A percentile compares a stretch with the other conserved stretches of the same genome.
phyloP scores from a whole-genome alignment of 805 yeast genomes.

The Ogataea ganodermae region DNA sequence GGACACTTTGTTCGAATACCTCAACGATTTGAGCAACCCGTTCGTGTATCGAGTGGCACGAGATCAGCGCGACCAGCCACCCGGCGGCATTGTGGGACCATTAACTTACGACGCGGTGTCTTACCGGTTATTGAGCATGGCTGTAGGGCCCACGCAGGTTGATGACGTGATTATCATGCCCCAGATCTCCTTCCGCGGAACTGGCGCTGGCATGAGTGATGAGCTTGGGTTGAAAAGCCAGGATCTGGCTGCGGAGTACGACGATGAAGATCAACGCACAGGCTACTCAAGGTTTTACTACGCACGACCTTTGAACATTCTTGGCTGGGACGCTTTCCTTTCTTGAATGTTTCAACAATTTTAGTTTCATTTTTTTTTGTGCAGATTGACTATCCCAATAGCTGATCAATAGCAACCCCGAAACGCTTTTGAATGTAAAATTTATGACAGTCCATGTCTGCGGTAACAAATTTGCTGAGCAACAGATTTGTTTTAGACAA shows the following conservation, averaged over 20 bases:
- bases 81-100: constrained; percentile 30
- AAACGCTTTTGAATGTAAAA: too few relatives aligned
- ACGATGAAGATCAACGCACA: constrained; percentile 29
- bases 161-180: constrained; percentile 34
- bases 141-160: constrained; percentile 35
- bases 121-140: constrained; percentile 28
- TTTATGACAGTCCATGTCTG: too few relatives aligned
- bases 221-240: background rate
- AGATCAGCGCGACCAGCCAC: constrained; percentile 20
- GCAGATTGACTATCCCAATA: too few relatives aligned
- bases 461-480: too few relatives aligned
- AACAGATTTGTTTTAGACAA: too few relatives aligned
- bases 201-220: background rate
- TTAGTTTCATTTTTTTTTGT: background rate
- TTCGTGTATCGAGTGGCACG: constrained; percentile 28
- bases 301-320: constrained; percentile 28
- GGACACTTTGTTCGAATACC: constrained; percentile 35
- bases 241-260: constrained; percentile 20
- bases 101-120: constrained; percentile 24
- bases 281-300: constrained; percentile 31
- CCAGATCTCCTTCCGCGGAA: constrained; percentile 32
- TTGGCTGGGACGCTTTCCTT: constrained; percentile 14
- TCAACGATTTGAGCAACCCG: constrained; percentile 25
- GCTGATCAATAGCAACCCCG: too few relatives aligned
- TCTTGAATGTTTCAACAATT: background rate